A percentile compares a stretch with the other conserved stretches of the same genome.
Evolutionary conservation across 179 eudicot genomes (phyloP).

Genomic region (Sideroxylon spinosum): DNA sequence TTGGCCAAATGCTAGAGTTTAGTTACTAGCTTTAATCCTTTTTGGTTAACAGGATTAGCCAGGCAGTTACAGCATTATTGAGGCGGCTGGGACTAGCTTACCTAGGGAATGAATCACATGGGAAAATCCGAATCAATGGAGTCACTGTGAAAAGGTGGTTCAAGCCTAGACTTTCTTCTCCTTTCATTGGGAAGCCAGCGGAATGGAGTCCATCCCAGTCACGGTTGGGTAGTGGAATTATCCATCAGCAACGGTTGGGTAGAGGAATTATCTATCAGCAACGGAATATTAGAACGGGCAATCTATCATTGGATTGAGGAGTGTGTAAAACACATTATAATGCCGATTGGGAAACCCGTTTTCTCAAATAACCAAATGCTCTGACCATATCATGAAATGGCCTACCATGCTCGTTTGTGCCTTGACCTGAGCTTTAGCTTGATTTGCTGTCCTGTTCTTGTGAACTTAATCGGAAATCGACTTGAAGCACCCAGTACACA

Average conservation of each 20-base stretch:
- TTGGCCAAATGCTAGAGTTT: neutral
- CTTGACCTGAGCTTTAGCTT: neutral
- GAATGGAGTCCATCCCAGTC: slow-evolving; percentile 46
- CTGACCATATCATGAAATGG: neutral
- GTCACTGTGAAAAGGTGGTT: slow-evolving; percentile 71
- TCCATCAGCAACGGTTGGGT: slow-evolving; percentile 67
- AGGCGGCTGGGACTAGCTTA: slow-evolving; percentile 73
- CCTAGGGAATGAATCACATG: slow-evolving; percentile 75
- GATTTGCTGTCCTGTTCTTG: neutral
- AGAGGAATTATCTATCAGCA: slow-evolving; percentile 63
- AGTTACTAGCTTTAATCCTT: neutral
- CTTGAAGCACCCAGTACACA: neutral
- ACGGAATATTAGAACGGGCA: slow-evolving; percentile 69
- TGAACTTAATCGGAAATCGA: neutral
- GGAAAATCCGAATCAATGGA: slow-evolving; percentile 76
- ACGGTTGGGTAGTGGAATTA: slow-evolving; percentile 55
- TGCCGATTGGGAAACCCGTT: neutral
- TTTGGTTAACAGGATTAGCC: slow-evolving; percentile 59
- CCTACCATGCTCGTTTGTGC: neutral
- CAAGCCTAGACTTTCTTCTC: slow-evolving; percentile 57
- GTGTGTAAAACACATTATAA: neutral
- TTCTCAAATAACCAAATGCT: neutral
- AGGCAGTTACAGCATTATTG: slow-evolving; percentile 71
- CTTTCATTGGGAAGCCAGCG: slow-evolving; percentile 35
- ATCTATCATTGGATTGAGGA: slow-evolving; percentile 52